Evolutionary conservation across 805 yeast species (phyloP).

Genomic region (Ogataea pilisensis): DNA sequence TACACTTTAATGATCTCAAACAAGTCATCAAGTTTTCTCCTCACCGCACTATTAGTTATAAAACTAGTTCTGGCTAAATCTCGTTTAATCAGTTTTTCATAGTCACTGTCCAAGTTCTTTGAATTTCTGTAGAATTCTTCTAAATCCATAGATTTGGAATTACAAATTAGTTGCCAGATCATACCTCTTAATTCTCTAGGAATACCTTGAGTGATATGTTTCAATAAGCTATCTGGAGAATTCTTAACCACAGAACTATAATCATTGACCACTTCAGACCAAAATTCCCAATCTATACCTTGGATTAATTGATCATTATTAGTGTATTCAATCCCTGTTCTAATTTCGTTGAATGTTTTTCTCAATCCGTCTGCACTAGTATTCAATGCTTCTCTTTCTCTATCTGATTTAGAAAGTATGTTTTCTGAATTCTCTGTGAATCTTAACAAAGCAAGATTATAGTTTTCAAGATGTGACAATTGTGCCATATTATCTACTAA

Average conservation of each 20-base stretch:
- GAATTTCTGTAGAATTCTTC: conserved; percentile 53
- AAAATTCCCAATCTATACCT: conserved; percentile 76
- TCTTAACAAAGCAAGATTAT: conserved; percentile 59
- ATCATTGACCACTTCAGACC: conserved; percentile 80
- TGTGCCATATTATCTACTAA: conserved; percentile 19
- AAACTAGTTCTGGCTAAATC: conserved; percentile 86
- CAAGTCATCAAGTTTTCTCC: conserved; percentile 58
- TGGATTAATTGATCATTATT: conserved; percentile 28
- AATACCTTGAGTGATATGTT: conserved; percentile 68
- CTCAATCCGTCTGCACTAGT: conserved; percentile 44
- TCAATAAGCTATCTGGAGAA: conserved; percentile 55
- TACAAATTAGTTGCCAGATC: conserved; percentile 86
- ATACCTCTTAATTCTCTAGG: conserved; percentile 85
- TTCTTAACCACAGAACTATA: conserved; percentile 62
- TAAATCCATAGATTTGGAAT: conserved; percentile 63
- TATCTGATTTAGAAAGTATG: conserved; percentile 44
- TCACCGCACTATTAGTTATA: conserved; percentile 52
- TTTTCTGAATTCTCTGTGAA: conserved; percentile 52
- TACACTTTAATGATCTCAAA: conserved; percentile 79
- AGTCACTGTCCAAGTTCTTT: conserved; percentile 49
- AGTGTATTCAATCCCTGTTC: conserved; percentile 40
- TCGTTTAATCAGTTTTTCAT: conserved; percentile 71
- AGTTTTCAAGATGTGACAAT: conserved; percentile 35
- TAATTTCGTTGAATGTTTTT: conserved; percentile 43
- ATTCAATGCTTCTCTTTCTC: conserved; percentile 48